Evolutionary conservation across 805 yeast species (phyloP).

Genomic region (Wickerhamiella dianesei): DNA sequence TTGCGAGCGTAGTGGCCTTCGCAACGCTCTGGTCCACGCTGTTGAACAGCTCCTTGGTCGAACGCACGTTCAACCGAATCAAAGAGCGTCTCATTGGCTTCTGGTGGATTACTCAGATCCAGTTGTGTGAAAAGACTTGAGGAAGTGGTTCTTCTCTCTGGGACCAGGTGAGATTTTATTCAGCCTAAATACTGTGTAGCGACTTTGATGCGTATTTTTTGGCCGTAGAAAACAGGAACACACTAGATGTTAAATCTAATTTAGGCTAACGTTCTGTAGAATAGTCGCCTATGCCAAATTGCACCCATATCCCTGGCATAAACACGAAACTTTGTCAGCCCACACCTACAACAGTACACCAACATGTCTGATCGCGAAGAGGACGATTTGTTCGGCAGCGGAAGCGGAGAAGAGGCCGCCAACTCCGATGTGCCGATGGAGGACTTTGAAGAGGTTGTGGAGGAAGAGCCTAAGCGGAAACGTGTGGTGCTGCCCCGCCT

Average conservation of each 20-base stretch:
- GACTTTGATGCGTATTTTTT: no score
- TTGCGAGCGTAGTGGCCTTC: conserved; percentile 13
- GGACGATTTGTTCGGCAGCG: conserved; percentile 10
- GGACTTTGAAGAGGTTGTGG: background rate
- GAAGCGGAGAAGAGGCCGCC: background rate
- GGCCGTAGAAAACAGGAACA: no score
- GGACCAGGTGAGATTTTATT: no score
- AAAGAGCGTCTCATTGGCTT: conserved; percentile 17
- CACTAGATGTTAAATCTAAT: no score
- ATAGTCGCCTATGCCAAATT: no score
- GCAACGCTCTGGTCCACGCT: conserved; percentile 16
- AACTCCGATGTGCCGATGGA: background rate
- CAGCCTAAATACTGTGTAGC: no score
- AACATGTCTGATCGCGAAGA: conserved; percentile 15
- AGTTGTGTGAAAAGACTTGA: background rate
- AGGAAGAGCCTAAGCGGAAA: conserved; percentile 11
- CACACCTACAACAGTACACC: no score
- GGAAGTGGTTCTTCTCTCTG: background rate
- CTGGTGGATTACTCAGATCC: background rate
- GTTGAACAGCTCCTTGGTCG: conserved; percentile 13
- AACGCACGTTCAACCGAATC: conserved; percentile 12
- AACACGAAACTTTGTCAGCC: no score
- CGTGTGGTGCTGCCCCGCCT: conserved; percentile 12
- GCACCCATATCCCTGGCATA: no score
- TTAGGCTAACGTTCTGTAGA: no score